Percentiles rank a stretch among this genome's conserved stretches.
phyloP scores from a whole-genome alignment of 192 early-diverging fungal species.

The Phlyctochytrium planicorne region DNA sequence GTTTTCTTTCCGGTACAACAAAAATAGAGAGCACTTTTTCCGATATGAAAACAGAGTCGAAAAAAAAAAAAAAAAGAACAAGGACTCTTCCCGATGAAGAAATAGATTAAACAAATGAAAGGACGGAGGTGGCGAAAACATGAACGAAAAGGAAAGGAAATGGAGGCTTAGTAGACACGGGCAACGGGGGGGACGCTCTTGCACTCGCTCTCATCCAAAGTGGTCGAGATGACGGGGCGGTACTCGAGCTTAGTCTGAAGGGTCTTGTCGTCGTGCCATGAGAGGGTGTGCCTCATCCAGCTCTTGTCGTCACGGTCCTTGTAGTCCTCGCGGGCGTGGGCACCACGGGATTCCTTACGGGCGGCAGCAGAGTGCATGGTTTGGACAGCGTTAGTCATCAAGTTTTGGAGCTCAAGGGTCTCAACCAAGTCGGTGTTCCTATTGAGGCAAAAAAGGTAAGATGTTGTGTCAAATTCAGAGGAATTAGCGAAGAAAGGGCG shows the following conservation, averaged over 20 bases:
- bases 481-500: neutral
- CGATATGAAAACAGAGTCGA: neutral
- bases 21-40: neutral
- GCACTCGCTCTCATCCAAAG: constrained; percentile 92
- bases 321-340: constrained; percentile 96
- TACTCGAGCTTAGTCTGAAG: constrained; percentile 77
- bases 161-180: constrained; percentile 72
- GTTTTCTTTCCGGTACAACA: neutral
- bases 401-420: constrained; percentile 95
- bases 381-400: constrained; percentile 92
- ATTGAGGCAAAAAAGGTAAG: constrained; percentile 3
- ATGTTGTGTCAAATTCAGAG: constrained; percentile 12
- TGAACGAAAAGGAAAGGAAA: neutral
- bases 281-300: constrained; percentile 99
- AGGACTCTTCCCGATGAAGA: neutral
- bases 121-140: neutral
- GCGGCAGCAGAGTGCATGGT: constrained; percentile 80
- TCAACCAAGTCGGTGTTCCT: constrained; percentile 95
- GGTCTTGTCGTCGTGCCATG: constrained; percentile 83
- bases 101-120: neutral
- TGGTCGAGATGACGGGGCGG: constrained; percentile 74
- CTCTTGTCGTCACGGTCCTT: constrained; percentile 82
- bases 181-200: constrained; percentile 85
- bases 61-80: too few relatives aligned
- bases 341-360: constrained; percentile 97